Conservation (phyloP, 2,329 filamentous ascomycete species). For the Ciborinia camelliae region DNA sequence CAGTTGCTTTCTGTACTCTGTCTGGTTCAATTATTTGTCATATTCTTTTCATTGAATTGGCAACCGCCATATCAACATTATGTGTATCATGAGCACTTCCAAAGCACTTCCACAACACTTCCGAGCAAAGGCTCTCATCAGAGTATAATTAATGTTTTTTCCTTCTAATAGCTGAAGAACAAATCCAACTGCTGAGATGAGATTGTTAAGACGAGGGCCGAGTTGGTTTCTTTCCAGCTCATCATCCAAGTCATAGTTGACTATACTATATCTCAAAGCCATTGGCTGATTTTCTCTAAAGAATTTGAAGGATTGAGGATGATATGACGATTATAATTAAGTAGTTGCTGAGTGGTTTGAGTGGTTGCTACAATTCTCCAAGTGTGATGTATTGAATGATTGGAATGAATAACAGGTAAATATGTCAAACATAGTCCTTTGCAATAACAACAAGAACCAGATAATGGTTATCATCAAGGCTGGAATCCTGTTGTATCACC, state of each 20-base stretch:
- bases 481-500: neutral
- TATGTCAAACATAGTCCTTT: neutral
- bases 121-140: slow-evolving; percentile 14
- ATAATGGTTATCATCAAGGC: slow-evolving; percentile 4
- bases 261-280: slow-evolving; percentile 10
- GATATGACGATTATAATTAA: neutral
- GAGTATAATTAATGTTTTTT: slow-evolving; percentile 6
- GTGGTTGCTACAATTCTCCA: neutral
- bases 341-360: no score
- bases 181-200: slow-evolving; percentile 9
- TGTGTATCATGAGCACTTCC: slow-evolving; percentile 6
- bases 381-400: neutral
- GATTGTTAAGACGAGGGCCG: neutral
- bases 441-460: neutral
- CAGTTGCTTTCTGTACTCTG: no score
- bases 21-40: slow-evolving; percentile 15
- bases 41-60: slow-evolving; percentile 10
- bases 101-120: slow-evolving; percentile 1
- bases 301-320: neutral
- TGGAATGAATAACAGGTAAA: neutral
- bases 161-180: neutral
- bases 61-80: slow-evolving; percentile 12
- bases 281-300: neutral
- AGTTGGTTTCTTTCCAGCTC: neutral
- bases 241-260: slow-evolving; percentile 14